Conservation (phyloP, 2,329 filamentous ascomycete genomes). For the Stromatinia cepivora region DNA sequence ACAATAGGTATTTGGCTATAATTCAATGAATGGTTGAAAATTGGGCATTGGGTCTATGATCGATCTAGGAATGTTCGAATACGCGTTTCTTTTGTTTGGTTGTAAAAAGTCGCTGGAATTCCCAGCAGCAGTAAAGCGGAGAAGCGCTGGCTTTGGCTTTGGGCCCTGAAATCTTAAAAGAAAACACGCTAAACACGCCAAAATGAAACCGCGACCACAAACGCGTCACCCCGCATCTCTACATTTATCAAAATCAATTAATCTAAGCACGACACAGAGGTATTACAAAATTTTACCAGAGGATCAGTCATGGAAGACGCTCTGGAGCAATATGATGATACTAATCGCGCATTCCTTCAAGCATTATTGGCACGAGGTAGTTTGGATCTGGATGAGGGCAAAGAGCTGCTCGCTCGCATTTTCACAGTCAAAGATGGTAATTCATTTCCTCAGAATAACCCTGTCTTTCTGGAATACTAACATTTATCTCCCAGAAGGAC, state of each 20-base stretch:
- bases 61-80: neutral
- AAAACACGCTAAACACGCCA: slow-evolving; percentile 12
- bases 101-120: too few species aligned
- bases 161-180: slow-evolving; percentile 1
- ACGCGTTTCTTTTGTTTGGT: neutral
- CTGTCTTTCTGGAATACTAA: neutral
- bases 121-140: too few species aligned
- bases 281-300: neutral
- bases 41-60: neutral
- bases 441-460: neutral
- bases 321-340: slow-evolving; percentile 47
- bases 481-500: slow-evolving; percentile 41
- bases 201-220: neutral
- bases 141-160: neutral
- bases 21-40: too few species aligned
- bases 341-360: slow-evolving; percentile 87
- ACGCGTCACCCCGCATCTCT: slow-evolving; percentile 15
- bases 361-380: slow-evolving; percentile 77
- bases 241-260: neutral
- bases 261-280: neutral
- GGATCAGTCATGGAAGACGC: neutral
- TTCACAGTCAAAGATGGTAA: slow-evolving; percentile 50
- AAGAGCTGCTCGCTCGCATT: slow-evolving; percentile 74
- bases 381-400: slow-evolving; percentile 73
- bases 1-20: too few species aligned